These are phyloP conservation scores for Mycocentrospora acerina DNA, from an alignment of 2,329 filamentous ascomycete species.

Conservation along the genomic window DNA sequence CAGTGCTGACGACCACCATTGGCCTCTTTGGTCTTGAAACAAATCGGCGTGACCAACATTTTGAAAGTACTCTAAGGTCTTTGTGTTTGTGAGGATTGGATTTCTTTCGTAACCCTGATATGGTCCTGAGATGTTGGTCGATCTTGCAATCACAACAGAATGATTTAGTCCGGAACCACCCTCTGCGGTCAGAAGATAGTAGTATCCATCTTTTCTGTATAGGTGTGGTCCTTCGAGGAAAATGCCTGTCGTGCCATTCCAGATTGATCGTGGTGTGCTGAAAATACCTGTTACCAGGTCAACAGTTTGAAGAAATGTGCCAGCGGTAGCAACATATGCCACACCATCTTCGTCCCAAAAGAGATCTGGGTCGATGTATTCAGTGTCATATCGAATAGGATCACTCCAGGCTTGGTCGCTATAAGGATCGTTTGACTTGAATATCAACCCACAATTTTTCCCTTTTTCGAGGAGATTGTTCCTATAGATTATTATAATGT, in stretches of 20 bases:
- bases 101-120: conserved; percentile 37
- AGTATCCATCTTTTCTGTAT: conserved; percentile 36
- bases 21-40: conserved; percentile 24
- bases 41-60: conserved; percentile 32
- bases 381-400: conserved; percentile 28
- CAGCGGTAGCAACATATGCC: conserved; percentile 46
- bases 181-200: conserved; percentile 39
- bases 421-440: conserved; percentile 17
- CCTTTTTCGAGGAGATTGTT: conserved; percentile 5
- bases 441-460: conserved; percentile 9
- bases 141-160: conserved; percentile 38
- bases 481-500: conserved; percentile 21
- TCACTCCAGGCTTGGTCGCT: conserved; percentile 18
- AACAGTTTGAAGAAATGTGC: conserved; percentile 32
- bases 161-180: conserved; percentile 40
- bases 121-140: conserved; percentile 36
- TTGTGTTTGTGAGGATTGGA: conserved; percentile 39
- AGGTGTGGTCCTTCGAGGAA: conserved; percentile 42
- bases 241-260: conserved; percentile 40
- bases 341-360: conserved; percentile 61
- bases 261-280: conserved; percentile 27
- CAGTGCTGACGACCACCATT: conserved; percentile 31
- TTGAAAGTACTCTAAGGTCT: conserved; percentile 40
- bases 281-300: conserved; percentile 37
- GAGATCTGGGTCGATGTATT: conserved; percentile 50